Conservation (phyloP, 1,284 basidiomycete genomes). For the Cutaneotrichosporon cavernicola region DNA sequence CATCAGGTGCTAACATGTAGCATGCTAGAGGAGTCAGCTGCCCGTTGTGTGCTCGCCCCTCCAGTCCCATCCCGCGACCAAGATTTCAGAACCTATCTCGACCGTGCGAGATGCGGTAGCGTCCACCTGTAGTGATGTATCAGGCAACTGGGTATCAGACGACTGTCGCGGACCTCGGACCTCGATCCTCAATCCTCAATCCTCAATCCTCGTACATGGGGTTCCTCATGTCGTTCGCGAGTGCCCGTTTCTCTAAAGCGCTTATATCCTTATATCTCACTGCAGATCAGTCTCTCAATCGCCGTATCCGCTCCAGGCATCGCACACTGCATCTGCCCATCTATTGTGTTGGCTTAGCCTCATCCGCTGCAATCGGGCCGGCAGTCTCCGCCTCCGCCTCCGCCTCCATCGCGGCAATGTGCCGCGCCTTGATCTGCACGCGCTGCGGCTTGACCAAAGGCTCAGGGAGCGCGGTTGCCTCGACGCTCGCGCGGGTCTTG, state of each 20-base stretch:
- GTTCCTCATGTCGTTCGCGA: background rate
- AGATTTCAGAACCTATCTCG: too few species aligned
- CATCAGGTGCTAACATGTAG: too few species aligned
- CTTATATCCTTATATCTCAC: background rate
- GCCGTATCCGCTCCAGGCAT: background rate
- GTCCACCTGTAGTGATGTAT: too few species aligned
- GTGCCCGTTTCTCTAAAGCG: background rate
- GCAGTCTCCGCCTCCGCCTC: background rate
- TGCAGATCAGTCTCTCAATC: background rate
- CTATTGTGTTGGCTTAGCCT: slow-evolving; percentile 2
- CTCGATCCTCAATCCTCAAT: background rate
- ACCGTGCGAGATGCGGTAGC: too few species aligned
- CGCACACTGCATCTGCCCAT: slow-evolving; percentile 13
- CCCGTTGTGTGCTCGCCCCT: too few species aligned
- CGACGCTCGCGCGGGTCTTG: slow-evolving; percentile 4
- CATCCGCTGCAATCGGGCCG: background rate
- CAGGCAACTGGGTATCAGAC: too few species aligned
- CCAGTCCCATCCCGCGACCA: too few species aligned
- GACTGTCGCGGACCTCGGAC: too few species aligned
- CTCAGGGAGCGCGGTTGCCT: slow-evolving; percentile 4
- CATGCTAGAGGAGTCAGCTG: too few species aligned
- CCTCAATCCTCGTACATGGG: background rate
- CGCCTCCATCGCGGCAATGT: slow-evolving; percentile 3
- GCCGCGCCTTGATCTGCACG: slow-evolving; percentile 6
- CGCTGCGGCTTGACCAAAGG: slow-evolving; percentile 8